Evolutionary conservation across 495 filamentous ascomycete genomes (phyloP), one percentile per base, ranked within the genome.

Genomic region (Xylaria longipes): DNA sequence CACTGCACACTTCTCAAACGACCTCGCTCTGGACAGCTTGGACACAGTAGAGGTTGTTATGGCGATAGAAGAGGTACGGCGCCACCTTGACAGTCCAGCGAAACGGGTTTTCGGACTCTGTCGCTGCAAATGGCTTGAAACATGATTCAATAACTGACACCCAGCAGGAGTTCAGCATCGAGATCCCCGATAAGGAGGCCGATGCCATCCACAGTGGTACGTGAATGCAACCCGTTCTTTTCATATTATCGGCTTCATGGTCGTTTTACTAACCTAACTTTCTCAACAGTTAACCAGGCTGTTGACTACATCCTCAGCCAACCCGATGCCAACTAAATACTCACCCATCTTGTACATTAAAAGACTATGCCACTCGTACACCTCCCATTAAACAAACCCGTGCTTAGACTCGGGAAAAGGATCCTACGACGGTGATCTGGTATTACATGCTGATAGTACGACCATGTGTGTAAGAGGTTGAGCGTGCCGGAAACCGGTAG

Each of bases 41-140:
- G 96, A 99, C 81, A 97, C 95, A 62, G 96, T 99, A 65, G 96
- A 99, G 87, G 95, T 99, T 74, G 97, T 99, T 72, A 99, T 99
- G 96, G 96, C 96, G 72, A 98, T 99, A 84, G 96, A 99, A 88
- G 96, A 99, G 92, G 95, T 97, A 86, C 74, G 89, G 25, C 22
- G 12, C 25, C 27, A 20, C 52, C 25, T 25, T 48, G 9, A 22
- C 12, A 33, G 3, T 25, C 41, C 22, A 25, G 41, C 37, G 22
- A 45, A 37, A 69, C 2, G 27, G 39, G 22, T 56, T 61, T 27
- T 17, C 4, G 31, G 29, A 29, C 17, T 15, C 45, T 15, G 17
- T 37, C 4, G 33, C 54, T 14, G 12, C 0, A 22, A 25, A 15
- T 68, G 3, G 39, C 12, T 46, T 35, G 22, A 22, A n/a, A 5